Percentiles rank a stretch among this genome's conserved stretches.
phyloP scores from a whole-genome alignment of 345 rosid species.

The Salix viminalis region DNA sequence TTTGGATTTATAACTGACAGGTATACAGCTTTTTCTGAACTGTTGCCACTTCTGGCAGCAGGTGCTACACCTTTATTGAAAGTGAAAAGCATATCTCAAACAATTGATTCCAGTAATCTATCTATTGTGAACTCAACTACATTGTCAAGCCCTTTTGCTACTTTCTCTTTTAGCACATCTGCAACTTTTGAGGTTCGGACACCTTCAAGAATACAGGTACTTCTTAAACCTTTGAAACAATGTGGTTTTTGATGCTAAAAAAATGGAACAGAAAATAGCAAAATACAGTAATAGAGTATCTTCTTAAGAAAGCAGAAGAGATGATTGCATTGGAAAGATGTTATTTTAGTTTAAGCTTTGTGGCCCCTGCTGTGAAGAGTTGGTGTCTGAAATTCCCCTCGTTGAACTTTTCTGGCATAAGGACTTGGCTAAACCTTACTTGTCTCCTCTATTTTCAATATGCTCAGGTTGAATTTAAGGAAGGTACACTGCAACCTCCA shows the following conservation, averaged over 20 bases:
- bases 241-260: not conserved
- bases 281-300: not conserved
- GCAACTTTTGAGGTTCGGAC: slow-evolving; percentile 77
- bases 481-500: slow-evolving; percentile 76
- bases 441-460: not conserved
- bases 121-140: slow-evolving; percentile 59
- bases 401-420: not conserved
- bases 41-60: slow-evolving; percentile 81
- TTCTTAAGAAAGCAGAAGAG: not conserved
- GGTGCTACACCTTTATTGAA: slow-evolving; percentile 70
- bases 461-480: slow-evolving; percentile 80
- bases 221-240: not conserved
- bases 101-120: slow-evolving; percentile 49
- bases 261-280: not conserved
- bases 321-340: not conserved
- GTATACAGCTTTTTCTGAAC: slow-evolving; percentile 90
- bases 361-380: not conserved
- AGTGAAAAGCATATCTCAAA: slow-evolving; percentile 62
- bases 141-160: slow-evolving; percentile 71
- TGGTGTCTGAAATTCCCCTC: not conserved
- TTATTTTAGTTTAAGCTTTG: not conserved
- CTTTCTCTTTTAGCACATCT: slow-evolving; percentile 79
- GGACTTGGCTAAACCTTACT: not conserved
- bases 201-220: slow-evolving; percentile 85
- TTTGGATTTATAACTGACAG: slow-evolving; percentile 27